Conservation (phyloP, 139 green algal species). For the Haematococcus lacustris region DNA sequence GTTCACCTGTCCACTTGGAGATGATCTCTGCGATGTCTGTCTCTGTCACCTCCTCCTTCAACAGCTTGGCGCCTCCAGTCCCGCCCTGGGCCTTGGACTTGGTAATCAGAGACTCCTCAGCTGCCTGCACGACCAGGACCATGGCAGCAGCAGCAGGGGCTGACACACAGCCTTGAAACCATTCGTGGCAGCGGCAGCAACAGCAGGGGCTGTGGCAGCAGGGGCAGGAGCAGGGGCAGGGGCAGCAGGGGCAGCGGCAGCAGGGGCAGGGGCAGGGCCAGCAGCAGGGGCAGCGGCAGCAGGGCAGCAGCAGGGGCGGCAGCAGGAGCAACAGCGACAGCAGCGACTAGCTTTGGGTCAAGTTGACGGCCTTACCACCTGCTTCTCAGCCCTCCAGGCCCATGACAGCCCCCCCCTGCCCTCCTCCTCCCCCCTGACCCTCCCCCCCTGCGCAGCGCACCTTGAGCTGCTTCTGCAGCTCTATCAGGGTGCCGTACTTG, state of each 20-base stretch:
- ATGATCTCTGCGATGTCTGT: constrained; percentile 92
- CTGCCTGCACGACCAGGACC: too few relatives aligned
- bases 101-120: constrained; percentile 54
- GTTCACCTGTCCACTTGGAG: constrained; percentile 76
- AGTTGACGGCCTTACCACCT: neutral
- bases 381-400: neutral
- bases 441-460: constrained; percentile 2
- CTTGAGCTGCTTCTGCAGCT: constrained; percentile 81
- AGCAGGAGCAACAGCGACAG: too few relatives aligned
- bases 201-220: too few relatives aligned
- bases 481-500: constrained; percentile 94
- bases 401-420: neutral
- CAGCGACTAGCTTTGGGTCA: neutral
- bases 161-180: too few relatives aligned
- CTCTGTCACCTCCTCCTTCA: constrained; percentile 95
- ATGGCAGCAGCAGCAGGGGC: too few relatives aligned
- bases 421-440: too few relatives aligned
- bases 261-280: too few relatives aligned
- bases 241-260: too few relatives aligned
- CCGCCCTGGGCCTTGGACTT: constrained; percentile 30
- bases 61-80: constrained; percentile 52
- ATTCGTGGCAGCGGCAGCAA: too few relatives aligned
- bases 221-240: too few relatives aligned
- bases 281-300: too few relatives aligned
- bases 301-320: too few relatives aligned